phyloP scores from a whole-genome alignment of 441 rosid genomes.

The Omphalea diandra region DNA sequence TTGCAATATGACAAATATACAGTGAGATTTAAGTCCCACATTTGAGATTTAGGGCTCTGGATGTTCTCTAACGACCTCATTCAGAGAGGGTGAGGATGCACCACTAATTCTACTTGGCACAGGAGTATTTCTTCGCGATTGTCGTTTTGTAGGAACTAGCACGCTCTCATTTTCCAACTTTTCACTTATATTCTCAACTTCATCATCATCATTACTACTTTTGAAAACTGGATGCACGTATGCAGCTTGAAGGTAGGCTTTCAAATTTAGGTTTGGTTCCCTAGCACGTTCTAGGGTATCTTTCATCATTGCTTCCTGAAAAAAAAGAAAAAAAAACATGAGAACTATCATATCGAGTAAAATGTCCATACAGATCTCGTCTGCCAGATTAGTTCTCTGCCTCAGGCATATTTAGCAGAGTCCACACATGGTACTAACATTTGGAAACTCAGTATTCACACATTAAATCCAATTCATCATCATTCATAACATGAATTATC shows the following conservation, averaged over 20 bases:
- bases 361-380: neutral
- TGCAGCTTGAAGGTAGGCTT: constrained; percentile 68
- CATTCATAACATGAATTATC: neutral
- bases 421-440: neutral
- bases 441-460: neutral
- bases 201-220: constrained; percentile 37
- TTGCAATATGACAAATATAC: constrained; percentile 11
- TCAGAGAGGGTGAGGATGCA: constrained; percentile 54
- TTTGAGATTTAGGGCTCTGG: constrained; percentile 1
- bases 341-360: neutral
- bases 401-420: no score
- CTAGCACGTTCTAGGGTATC: constrained; percentile 78
- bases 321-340: constrained; percentile 9
- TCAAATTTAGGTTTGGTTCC: constrained; percentile 74
- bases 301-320: constrained; percentile 96
- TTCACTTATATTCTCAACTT: constrained; percentile 14
- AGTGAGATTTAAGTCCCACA: neutral
- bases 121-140: constrained; percentile 76
- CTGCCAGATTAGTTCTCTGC: neutral
- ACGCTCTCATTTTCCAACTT: constrained; percentile 51
- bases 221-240: constrained; percentile 79
- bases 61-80: constrained; percentile 32
- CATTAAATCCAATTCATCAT: no score
- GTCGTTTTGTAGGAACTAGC: constrained; percentile 79
- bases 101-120: constrained; percentile 66